phyloP scores from a whole-genome alignment of 345 rosid species.

The Bretschneidera sinensis region DNA sequence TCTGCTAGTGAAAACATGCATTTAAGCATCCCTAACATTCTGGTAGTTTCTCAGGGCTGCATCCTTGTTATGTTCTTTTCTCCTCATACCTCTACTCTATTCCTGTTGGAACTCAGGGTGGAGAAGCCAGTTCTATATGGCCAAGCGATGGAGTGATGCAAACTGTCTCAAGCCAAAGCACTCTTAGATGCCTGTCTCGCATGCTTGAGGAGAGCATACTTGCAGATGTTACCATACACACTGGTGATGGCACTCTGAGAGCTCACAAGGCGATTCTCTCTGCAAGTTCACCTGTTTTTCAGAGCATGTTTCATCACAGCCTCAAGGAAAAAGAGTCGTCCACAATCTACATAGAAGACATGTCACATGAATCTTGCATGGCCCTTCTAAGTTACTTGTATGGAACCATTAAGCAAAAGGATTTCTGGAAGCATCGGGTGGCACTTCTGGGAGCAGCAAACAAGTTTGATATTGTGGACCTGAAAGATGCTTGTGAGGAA shows the following conservation, averaged over 20 bases:
- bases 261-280: constrained; percentile 89
- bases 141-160: constrained; percentile 63
- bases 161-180: constrained; percentile 47
- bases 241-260: constrained; percentile 63
- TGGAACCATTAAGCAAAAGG: constrained; percentile 71
- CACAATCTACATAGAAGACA: constrained; percentile 70
- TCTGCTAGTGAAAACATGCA: background rate
- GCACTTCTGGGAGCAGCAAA: constrained; percentile 74
- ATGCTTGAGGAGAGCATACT: constrained; percentile 81
- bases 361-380: constrained; percentile 77
- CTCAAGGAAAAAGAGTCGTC: constrained; percentile 93
- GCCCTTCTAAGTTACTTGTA: constrained; percentile 78
- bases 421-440: constrained; percentile 90
- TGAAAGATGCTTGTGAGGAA: constrained; percentile 79
- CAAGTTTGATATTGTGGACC: constrained; percentile 68
- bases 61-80: background rate
- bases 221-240: constrained; percentile 70
- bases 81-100: background rate
- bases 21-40: background rate
- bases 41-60: background rate
- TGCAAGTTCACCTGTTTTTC: constrained; percentile 84
- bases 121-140: constrained; percentile 65
- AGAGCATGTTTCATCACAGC: constrained; percentile 84
- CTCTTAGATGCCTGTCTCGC: constrained; percentile 71
- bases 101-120: constrained; percentile 44